phyloP scores from a whole-genome alignment of 306 rosid species.

The Canavalia ensiformis region DNA sequence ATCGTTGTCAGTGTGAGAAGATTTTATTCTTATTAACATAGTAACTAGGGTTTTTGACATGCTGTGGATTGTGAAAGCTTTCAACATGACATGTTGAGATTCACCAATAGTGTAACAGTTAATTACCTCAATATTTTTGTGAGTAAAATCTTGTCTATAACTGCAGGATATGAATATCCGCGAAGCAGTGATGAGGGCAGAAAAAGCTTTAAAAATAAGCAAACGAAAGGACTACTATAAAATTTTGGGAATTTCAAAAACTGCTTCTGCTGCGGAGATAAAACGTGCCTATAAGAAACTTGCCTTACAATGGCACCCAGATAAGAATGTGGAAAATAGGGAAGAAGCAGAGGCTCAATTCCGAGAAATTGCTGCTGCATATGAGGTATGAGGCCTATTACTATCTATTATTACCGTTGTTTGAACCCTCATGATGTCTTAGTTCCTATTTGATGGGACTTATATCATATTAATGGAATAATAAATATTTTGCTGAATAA shows the following conservation, averaged over 20 bases:
- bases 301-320: conserved; percentile 99
- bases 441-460: background rate
- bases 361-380: conserved; percentile 95
- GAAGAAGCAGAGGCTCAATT: conserved; percentile 95
- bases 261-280: conserved; percentile 80
- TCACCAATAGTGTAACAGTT: background rate
- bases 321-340: conserved; percentile 91
- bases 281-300: conserved; percentile 98
- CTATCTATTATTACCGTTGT: background rate
- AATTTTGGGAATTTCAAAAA: conserved; percentile 88
- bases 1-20: background rate
- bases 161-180: conserved; percentile 93
- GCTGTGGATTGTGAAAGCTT: conserved; percentile 23
- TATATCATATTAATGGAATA: background rate
- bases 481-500: conserved; percentile 9
- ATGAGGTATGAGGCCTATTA: conserved; percentile 92
- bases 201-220: conserved; percentile 97
- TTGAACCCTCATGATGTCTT: background rate
- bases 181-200: conserved; percentile 84
- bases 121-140: conserved; percentile 7
- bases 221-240: conserved; percentile 98
- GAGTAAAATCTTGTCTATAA: conserved; percentile 37
- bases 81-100: conserved; percentile 34
- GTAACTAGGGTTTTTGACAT: conserved; percentile 7
- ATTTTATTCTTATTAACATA: background rate